Conservation (phyloP, 2,329 filamentous ascomycete genomes). For the Diaporthe vaccinii region DNA sequence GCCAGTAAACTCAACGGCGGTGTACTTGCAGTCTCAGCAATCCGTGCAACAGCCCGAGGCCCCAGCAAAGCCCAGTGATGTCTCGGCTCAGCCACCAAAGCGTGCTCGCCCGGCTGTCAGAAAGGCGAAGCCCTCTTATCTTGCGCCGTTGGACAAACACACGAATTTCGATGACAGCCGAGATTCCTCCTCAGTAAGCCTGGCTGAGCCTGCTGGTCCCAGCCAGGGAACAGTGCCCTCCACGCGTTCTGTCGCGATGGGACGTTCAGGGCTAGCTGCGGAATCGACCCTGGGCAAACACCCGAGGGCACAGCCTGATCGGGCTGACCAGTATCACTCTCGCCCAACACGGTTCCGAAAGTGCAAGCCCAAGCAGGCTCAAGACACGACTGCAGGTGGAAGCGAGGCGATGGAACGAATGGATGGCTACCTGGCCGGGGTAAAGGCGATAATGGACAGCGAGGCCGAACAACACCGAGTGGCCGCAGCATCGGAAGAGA, state of each 20-base stretch:
- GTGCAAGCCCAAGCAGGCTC: too few relatives aligned
- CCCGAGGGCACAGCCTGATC: neutral
- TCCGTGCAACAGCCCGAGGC: too few relatives aligned
- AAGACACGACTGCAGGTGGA: fast-evolving
- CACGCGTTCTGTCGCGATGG: too few relatives aligned
- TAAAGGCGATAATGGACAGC: neutral
- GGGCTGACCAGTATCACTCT: too few relatives aligned
- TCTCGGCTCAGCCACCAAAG: neutral
- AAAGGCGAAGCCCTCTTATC: neutral
- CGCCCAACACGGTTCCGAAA: neutral
- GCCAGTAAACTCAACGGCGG: neutral
- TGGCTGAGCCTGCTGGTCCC: fast-evolving
- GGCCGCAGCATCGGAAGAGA: neutral
- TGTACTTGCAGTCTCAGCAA: neutral
- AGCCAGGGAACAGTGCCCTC: too few relatives aligned
- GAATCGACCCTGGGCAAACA: neutral
- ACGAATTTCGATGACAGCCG: neutral
- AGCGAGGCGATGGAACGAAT: neutral
- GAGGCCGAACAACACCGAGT: neutral
- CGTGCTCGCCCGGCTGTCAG: neutral
- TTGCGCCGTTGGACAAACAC: neutral
- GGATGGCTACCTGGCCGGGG: too few relatives aligned
- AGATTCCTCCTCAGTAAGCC: neutral
- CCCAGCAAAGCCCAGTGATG: neutral
- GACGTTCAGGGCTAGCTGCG: fast-evolving